Conservation (phyloP, 495 filamentous ascomycete genomes). For the Penicillium crystallinum region DNA sequence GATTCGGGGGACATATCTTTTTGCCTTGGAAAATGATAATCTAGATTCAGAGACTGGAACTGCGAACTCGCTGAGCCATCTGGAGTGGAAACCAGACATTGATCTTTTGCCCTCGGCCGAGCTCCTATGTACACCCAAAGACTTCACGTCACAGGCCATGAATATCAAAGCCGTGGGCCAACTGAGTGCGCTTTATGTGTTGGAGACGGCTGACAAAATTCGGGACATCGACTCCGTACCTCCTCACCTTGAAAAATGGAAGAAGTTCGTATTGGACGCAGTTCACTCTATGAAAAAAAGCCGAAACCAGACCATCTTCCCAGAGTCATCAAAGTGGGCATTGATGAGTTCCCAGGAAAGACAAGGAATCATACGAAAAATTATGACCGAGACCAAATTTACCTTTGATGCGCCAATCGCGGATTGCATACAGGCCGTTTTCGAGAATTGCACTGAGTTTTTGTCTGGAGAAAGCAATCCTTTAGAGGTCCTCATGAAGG, state of each 20-base stretch:
- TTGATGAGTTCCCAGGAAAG: not conserved
- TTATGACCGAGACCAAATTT: not conserved
- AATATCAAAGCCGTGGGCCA: conserved; percentile 2
- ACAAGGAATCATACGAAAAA: not conserved
- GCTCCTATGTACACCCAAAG: not conserved
- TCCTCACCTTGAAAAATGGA: not conserved
- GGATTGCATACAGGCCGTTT: not conserved
- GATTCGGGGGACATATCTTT: not conserved
- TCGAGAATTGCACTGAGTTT: not conserved
- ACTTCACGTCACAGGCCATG: not conserved
- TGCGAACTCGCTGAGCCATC: not conserved
- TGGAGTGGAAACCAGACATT: conserved; percentile 1
- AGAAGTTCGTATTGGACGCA: not conserved
- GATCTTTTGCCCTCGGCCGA: not conserved
- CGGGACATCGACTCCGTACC: not conserved
- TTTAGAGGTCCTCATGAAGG: conserved; percentile 24
- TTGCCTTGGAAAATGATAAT: not conserved
- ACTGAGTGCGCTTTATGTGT: not conserved
- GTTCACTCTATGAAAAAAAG: not conserved
- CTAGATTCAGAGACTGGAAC: not conserved
- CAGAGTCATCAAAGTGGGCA: not conserved
- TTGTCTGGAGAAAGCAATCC: conserved; percentile 11
- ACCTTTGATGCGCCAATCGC: conserved; percentile 2
- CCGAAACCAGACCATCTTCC: not conserved
- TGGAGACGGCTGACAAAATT: conserved; percentile 1